Base-by-base conservation (phyloP, 306 rosid species). In the Ormosia semicastrata region DNA sequence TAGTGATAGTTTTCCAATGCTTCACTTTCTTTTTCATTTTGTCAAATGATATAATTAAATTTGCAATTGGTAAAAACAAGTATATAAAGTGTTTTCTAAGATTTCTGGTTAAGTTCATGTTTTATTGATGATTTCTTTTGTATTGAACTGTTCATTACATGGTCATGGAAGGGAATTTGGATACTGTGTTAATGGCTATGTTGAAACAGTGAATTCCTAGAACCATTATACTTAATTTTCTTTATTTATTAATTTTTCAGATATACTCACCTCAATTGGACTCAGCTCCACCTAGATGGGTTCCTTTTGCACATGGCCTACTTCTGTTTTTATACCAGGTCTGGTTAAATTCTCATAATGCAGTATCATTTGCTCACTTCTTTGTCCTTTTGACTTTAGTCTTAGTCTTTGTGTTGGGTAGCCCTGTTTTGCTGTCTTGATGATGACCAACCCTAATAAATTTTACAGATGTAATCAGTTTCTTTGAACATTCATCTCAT, bases 321-420 rank as follows among this genome's bases (percentile, higher is more conserved):
- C 97, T 96, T 71, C 92, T 96, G 71, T 96, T 96, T 87, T 77
- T 96, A 71, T 96, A 96, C 84, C 99, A 96, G 98, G 98, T 96
- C 70, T 80, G 83, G 58, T 68, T 29, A 47, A 77, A 14, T 39
- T 68, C 54, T 64, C 6, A 66, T 44, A 29, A 64, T 37, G 72
- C 82, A 4, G 10, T 78, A 49, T 52, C 2, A 41, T 67, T 37
- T 81, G 30, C 54, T 17, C 39, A 64, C 10, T 54, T 59, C 57
- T 24, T 7, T 5, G n/a, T 13, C 5, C 9, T 43, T 54, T 64
- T 60, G 36, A 11, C 46, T 15, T 53, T 71, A 32, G 39, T 39
- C 17, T 79, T 58, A 2, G 41, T 69, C 32, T 78, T 50, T 73
- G 29, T 67, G 56, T 13, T 73, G 11, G 53, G 32, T 17, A 43